Evolutionary conservation across 108 stramenopile species (phyloP).

Genomic region (Discostella stelligeroides): DNA sequence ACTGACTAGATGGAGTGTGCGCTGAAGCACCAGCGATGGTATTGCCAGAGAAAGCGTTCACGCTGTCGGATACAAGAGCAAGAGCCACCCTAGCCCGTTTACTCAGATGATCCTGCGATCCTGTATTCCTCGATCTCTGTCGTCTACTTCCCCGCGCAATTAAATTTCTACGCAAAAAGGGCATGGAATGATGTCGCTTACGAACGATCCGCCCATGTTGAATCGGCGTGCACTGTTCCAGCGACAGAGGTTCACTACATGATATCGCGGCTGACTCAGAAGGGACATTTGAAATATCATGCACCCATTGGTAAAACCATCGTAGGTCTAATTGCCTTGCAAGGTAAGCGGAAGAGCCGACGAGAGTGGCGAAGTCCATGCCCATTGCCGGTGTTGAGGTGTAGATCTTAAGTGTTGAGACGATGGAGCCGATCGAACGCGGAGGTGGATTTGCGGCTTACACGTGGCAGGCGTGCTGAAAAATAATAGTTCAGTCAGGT

Average conservation of each 20-base stretch:
- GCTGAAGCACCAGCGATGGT: no score
- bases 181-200: constrained; percentile 24
- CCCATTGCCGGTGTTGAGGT: no score
- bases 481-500: no score
- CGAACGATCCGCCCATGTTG: constrained; percentile 9
- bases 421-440: no score
- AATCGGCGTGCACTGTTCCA: not conserved
- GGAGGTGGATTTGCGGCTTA: no score
- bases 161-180: constrained; percentile 23
- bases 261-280: not conserved
- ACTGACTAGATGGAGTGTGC: not conserved
- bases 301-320: constrained; percentile 23
- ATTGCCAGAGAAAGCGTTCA: no score
- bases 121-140: not conserved
- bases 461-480: no score
- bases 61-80: no score
- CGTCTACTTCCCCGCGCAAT: not conserved
- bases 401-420: no score
- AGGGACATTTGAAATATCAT: no score
- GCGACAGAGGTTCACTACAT: not conserved
- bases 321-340: constrained; percentile 31
- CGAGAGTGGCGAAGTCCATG: constrained; percentile 25
- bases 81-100: not conserved
- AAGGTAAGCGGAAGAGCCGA: constrained; percentile 20
- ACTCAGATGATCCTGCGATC: not conserved